A percentile compares a stretch with the other conserved stretches of the same genome.
phyloP scores from a whole-genome alignment of 2,329 filamentous ascomycete species.

The Fusarium nurragi region DNA sequence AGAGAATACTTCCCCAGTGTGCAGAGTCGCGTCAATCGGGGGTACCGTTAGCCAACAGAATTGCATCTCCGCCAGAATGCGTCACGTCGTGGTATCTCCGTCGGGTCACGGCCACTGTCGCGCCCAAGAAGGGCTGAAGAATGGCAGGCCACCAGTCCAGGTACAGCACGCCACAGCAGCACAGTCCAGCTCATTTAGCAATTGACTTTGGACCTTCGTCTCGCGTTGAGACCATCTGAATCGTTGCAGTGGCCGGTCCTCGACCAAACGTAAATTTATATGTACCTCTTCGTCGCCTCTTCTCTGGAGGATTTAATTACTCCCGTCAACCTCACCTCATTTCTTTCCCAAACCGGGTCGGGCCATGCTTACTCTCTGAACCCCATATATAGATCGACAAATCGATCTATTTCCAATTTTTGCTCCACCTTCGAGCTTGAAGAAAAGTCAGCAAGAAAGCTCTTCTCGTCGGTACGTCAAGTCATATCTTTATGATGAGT shows the following conservation, averaged over 20 bases:
- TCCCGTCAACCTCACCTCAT: constrained; percentile 16
- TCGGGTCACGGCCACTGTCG: background rate
- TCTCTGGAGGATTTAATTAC: background rate
- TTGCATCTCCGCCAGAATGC: constrained; percentile 4
- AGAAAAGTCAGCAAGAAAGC: background rate
- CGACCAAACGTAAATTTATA: constrained; percentile 41
- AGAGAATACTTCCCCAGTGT: constrained; percentile 7
- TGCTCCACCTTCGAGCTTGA: background rate
- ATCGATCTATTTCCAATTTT: constrained; percentile 12
- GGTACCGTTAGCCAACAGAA: background rate
- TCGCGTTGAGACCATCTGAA: constrained; percentile 17
- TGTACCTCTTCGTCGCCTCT: constrained; percentile 38
- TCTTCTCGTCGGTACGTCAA: background rate
- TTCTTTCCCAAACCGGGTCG: constrained; percentile 11
- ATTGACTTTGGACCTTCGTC: constrained; percentile 22
- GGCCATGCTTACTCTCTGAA: background rate
- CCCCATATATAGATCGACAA: constrained; percentile 26
- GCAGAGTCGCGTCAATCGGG: background rate
- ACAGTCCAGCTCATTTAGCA: constrained; percentile 1
- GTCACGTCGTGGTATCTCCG: background rate
- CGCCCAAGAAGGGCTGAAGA: constrained; percentile 21
- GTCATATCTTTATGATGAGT: background rate
- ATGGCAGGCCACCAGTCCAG: background rate
- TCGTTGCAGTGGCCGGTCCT: constrained; percentile 31
- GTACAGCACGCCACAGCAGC: background rate